These are phyloP conservation scores for Claviceps africana DNA, from an alignment of 2,329 filamentous ascomycete species.

Conservation along the genomic window DNA sequence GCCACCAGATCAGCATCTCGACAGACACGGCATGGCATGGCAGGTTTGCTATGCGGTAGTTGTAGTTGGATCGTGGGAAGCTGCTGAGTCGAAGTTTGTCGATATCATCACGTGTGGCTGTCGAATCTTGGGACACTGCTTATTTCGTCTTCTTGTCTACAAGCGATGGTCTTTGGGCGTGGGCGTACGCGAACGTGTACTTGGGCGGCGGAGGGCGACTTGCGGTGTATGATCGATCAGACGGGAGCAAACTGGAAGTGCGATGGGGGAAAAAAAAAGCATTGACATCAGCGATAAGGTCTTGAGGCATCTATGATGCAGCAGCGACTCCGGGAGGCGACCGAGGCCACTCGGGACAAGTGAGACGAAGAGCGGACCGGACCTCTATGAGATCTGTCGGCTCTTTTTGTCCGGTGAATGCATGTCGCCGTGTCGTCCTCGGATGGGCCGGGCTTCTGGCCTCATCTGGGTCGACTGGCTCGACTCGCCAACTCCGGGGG, in stretches of 20 bases:
- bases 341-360: not conserved
- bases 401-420: not conserved
- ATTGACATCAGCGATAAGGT: not conserved
- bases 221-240: not conserved
- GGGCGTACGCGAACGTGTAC: no score
- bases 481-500: not conserved
- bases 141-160: not conserved
- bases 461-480: not conserved
- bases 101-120: not conserved
- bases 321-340: not conserved
- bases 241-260: not conserved
- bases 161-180: not conserved
- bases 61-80: not conserved
- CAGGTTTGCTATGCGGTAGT: not conserved
- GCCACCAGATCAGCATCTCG: conserved; percentile 2
- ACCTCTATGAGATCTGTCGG: not conserved
- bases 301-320: not conserved
- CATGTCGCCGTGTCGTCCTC: not conserved
- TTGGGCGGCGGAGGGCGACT: not conserved
- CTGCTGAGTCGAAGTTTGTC: not conserved
- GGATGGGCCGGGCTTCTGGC: not conserved
- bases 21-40: conserved; percentile 1
- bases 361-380: not conserved
- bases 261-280: not conserved
- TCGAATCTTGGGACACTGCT: not conserved